Evolutionary conservation across 208 protist genomes (phyloP).

Genomic region (Trypanosoma lewisi): DNA sequence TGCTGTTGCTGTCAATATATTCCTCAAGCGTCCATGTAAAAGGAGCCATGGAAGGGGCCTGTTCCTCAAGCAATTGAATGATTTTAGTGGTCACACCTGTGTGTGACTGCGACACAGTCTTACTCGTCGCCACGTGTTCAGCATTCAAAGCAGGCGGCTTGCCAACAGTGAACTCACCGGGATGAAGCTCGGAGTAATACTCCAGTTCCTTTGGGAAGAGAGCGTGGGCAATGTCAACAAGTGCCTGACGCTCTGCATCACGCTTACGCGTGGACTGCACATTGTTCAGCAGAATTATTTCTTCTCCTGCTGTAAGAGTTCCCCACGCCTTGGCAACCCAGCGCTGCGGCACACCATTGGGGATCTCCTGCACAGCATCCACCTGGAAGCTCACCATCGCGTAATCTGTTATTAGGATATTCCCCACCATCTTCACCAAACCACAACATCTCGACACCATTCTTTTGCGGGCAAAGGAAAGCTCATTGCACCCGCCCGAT

Average conservation of each 20-base stretch:
- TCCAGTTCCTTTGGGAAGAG: conserved; percentile 1
- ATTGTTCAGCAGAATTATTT: background rate
- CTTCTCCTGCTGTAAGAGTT: background rate
- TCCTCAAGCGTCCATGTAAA: conserved; percentile 54
- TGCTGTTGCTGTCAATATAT: conserved; percentile 3
- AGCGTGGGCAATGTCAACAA: background rate
- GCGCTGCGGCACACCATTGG: background rate
- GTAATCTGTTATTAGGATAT: background rate
- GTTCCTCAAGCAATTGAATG: conserved; percentile 46
- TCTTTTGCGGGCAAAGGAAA: background rate
- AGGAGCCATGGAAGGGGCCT: conserved; percentile 49
- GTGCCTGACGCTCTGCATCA: background rate
- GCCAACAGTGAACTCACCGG: background rate
- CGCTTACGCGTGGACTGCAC: background rate
- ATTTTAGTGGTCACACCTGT: too few species aligned
- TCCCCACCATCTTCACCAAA: background rate
- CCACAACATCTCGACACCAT: background rate
- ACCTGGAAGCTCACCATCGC: background rate
- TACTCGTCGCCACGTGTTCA: background rate
- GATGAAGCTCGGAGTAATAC: background rate
- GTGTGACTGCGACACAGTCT: background rate
- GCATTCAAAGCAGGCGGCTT: background rate
- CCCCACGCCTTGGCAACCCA: background rate
- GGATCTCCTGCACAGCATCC: background rate
- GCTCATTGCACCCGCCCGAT: too few species aligned